phyloP scores from a whole-genome alignment of 164 flowering plant species.

The Chimonanthus praecox region DNA sequence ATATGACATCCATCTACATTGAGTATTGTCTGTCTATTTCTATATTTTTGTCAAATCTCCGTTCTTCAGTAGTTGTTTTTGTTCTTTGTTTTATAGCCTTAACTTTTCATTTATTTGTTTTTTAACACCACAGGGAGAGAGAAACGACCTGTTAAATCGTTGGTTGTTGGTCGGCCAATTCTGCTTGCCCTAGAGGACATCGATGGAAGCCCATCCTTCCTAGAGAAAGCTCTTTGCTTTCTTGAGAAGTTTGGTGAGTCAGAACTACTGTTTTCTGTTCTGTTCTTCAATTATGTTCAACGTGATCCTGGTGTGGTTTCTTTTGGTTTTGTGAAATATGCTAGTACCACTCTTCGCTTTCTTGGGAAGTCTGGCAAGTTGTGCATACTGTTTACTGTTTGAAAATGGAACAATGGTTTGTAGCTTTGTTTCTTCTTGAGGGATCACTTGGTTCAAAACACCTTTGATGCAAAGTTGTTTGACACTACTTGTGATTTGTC shows the following conservation, averaged over 20 bases:
- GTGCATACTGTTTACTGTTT: too few species aligned
- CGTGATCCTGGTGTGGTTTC: neutral
- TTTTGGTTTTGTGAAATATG: neutral
- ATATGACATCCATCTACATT: too few species aligned
- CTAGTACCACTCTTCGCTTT: too few species aligned
- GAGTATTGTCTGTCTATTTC: neutral
- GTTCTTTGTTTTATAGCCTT: neutral
- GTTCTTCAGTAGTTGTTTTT: too few species aligned
- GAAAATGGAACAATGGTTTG: too few species aligned
- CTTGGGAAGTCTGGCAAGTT: too few species aligned
- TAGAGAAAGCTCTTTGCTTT: slow-evolving; percentile 95
- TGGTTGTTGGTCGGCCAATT: slow-evolving; percentile 98
- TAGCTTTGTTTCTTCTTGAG: too few species aligned
- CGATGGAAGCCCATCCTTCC: slow-evolving; percentile 97
- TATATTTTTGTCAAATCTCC: neutral
- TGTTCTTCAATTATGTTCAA: neutral
- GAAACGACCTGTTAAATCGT: slow-evolving; percentile 81
- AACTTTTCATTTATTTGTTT: neutral
- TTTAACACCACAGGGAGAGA: slow-evolving; percentile 67
- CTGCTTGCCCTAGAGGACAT: slow-evolving; percentile 99
- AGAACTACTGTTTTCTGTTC: neutral
- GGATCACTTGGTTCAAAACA: too few species aligned
- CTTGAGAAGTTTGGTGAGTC: slow-evolving; percentile 83
- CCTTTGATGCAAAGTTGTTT: too few species aligned
- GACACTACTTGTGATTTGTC: too few species aligned